Evolutionary conservation across 2,329 filamentous ascomycete genomes (phyloP), one percentile per base, ranked within the genome.

Genomic region (Tolypocladium sp.): DNA sequence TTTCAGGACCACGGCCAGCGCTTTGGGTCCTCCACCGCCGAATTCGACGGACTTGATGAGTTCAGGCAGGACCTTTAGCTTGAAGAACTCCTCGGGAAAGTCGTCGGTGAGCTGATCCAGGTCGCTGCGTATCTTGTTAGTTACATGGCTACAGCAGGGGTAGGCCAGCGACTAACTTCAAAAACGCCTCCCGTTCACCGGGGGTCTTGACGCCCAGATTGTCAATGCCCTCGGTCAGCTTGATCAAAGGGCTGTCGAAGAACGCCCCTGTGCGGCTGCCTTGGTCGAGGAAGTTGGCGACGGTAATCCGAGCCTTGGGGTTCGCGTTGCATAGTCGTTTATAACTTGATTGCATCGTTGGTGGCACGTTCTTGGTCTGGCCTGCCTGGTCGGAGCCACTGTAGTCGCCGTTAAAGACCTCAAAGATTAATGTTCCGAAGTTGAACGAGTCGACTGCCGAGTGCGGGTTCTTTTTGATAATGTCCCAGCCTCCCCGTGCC

Each of bases 31-130:
- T 35, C 94, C 94, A 13, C 93, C 94, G 9, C 94, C 94, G 72
- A 97, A 99, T 69, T 99, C 94, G n/a, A 97, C 92, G 0, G 92
- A 96, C 70, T 97, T 99, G n/a, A 99, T 81, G 37, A 99, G 78
- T 70, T 99, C 94, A 0, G 94, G 94, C 10, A 99, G 80, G 4
- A 99, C 86, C 69, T 97, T 99, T 82, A 96, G 90, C 71, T 95
- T 96, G 80, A 97, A 96, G 73, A 96, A 99, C 61, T 97, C 94
- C 69, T 97, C 93, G 0, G 94, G 94, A 62, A 97, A 97, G 72
- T 99, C 92, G 65, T 97, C 91, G 0, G 91, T 89, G 6, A 97
- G 81, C 61, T 89, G 82, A 64, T 96, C 91, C 7, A 99, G 82
- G 68, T 96, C 91, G 58, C 79, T 82, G 49, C 15, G 64, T 79